Percentiles rank a stretch among this genome's conserved stretches.
Conservation (phyloP, 306 rosid species). For the Canavalia ensiformis region DNA sequence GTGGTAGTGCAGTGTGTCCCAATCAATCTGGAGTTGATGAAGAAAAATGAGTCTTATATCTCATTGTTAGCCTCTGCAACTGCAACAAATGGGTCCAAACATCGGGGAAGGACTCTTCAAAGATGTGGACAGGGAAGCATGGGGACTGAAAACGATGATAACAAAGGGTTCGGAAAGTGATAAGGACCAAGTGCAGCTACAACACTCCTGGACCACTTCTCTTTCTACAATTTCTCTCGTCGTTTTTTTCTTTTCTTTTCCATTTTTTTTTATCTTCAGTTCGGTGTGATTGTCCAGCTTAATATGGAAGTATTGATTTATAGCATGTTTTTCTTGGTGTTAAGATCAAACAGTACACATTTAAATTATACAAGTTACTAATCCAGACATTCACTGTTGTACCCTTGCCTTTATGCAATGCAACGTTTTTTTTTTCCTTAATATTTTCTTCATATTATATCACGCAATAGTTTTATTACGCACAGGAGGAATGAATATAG, state of each 20-base stretch:
- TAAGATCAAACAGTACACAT: too few relatives aligned
- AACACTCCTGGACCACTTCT: slow-evolving; percentile 43
- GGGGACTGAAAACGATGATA: slow-evolving; percentile 34
- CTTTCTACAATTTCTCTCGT: not conserved
- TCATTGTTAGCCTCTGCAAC: slow-evolving; percentile 36
- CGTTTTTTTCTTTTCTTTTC: not conserved
- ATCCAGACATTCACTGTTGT: too few relatives aligned
- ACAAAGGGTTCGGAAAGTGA: slow-evolving; percentile 46
- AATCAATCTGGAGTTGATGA: slow-evolving; percentile 19
- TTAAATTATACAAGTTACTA: too few relatives aligned
- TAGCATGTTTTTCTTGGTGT: too few relatives aligned
- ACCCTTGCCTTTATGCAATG: too few relatives aligned
- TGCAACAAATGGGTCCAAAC: slow-evolving; percentile 44
- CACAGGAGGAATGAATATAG: not conserved
- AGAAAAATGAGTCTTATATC: slow-evolving; percentile 33
- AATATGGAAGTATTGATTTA: not conserved
- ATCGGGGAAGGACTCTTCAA: slow-evolving; percentile 15
- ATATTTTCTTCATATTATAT: too few relatives aligned
- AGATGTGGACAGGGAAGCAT: slow-evolving; percentile 41
- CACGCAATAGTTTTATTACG: too few relatives aligned
- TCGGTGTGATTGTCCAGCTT: not conserved
- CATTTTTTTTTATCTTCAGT: not conserved
- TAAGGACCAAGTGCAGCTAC: slow-evolving; percentile 48
- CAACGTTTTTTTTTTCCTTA: too few relatives aligned
- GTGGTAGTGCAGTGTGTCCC: slow-evolving; percentile 28